Base-by-base conservation (phyloP, 2,329 filamentous ascomycete species). In the Rhinocladiella mackenziei region DNA sequence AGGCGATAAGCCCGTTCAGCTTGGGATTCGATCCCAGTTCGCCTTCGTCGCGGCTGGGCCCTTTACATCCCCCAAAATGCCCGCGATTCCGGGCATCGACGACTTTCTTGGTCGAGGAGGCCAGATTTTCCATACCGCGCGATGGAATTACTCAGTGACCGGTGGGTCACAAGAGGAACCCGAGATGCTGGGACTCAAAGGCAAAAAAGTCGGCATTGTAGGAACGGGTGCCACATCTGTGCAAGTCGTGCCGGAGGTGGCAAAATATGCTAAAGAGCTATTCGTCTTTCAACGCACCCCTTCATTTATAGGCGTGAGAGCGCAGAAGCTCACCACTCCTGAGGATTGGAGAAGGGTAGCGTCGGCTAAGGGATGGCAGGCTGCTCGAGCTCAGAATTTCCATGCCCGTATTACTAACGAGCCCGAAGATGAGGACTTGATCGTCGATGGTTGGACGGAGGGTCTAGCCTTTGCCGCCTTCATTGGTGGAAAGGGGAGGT, bases 231-330 rank as follows among this genome's bases (percentile, higher is more conserved):
- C 44, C 8, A 53, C 44, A 9, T 42, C 42, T 1, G 37, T 54
- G 5, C 49, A 54, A 23, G 30, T 28, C 2, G 26, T 54, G 15
- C 45, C 45, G 17, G 22, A 48, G 30, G 43, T 51, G 10, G 46
- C 43, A 8, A 50, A 50, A 29, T 74, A 62, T 49, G 69, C 73
- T 0, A 69, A 73, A 37, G 61, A 75, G 66, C 43, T 58, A 1
- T 46, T 39, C 17, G 39, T 58, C 11, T 32, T 57, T 11, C 56
- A 58, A 29, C 51, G 55, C 1, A 58, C 56, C 2, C 76, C 78
- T 1, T 65, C 71, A 0, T 58, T 63, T 0, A 41, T 49, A 1
- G 46, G 43, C n/a, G 22, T 19, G 13, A 35, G 46, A 3, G 36
- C 28, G 17, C 41, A 50, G 18, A n/a, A 13, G 6, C 28, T 30